Evolutionary conservation across 2,329 filamentous ascomycete species (phyloP), one percentile per base, ranked within the genome.

Genomic region (Ascochyta clinopodiicola): DNA sequence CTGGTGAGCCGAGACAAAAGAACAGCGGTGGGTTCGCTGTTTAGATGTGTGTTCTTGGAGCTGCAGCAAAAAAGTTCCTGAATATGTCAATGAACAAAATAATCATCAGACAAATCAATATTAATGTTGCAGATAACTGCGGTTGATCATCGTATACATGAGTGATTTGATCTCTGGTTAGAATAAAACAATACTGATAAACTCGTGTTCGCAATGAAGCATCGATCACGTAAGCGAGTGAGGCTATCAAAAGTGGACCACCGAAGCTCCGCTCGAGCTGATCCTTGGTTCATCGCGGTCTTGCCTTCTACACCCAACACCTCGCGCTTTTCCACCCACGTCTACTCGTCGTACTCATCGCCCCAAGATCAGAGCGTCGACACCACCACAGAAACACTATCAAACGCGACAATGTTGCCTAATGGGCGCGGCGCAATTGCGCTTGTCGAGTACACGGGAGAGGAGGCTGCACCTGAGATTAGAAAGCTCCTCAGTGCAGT

Each of bases 401-500:
- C 24, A 12, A 5, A 43, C 40, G 51, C 57, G 60, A 62, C 51
- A 62, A 73, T 74, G 71, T 51, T 71, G 46, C 56, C 63, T 42
- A 61, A 42, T 45, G 72, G 69, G 35, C 69, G 71, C 56, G 69
- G 70, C 55, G 63, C 57, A 39, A 70, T 75, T 57, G 65, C 64
- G 37, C 61, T 66, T 25, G 59, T 75, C 34, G 57, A 63, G 32
- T 75, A 75, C 60, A 65, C 62, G 2, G 71, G 71, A 49, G 72
- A 75, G 25, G 72, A 74, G 60, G 68, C 66, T 54, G 67, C 68
- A 29, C 42, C 56, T 22, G 90, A 94, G 79, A 86, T 96, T 70
- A 90, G 86, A 79, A 91, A 90, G 78, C 84, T 94, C 59, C 87
- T 90, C 64, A 79, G 81, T 49, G 90, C 93, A 71, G 85, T 96